Percentiles rank a stretch among this genome's conserved stretches.
These are phyloP conservation scores for Aspergillus hiratsukae DNA, from an alignment of 2,329 filamentous ascomycete species.

Conservation along the genomic window DNA sequence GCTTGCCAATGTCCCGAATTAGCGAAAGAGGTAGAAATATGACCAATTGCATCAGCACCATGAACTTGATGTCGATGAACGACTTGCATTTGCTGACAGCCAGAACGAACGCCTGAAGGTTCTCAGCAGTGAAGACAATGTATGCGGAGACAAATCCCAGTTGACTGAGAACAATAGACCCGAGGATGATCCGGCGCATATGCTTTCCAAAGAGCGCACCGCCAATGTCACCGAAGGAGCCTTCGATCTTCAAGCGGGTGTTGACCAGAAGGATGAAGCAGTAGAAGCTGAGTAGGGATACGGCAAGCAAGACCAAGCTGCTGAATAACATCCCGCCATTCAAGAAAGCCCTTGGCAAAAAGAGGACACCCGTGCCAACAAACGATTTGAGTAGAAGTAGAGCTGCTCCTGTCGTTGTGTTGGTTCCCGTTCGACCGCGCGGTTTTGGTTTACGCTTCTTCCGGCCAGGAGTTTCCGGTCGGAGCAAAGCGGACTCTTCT, in stretches of 20 bases:
- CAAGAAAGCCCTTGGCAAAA: conserved; percentile 85
- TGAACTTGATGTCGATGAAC: conserved; percentile 77
- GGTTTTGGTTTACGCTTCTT: conserved; percentile 73
- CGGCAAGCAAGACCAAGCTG: conserved; percentile 79
- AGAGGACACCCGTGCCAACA: conserved; percentile 91
- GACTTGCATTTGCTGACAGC: conserved; percentile 86
- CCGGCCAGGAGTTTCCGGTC: conserved; percentile 61
- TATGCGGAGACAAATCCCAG: conserved; percentile 93
- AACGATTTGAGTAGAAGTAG: conserved; percentile 93
- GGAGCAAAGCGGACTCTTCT: conserved; percentile 80
- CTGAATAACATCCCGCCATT: conserved; percentile 98
- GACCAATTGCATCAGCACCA: conserved; percentile 92
- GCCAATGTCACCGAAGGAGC: conserved; percentile 97
- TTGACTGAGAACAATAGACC: conserved; percentile 91
- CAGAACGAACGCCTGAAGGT: conserved; percentile 88
- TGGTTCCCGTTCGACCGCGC: conserved; percentile 69
- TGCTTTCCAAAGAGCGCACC: conserved; percentile 84
- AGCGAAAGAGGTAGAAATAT: conserved; percentile 93
- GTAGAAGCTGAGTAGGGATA: conserved; percentile 88
- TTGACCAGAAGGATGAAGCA: conserved; percentile 92
- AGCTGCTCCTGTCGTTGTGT: conserved; percentile 72
- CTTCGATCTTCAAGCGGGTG: conserved; percentile 77
- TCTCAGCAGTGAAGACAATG: conserved; percentile 94
- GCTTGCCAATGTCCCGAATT: conserved; percentile 93
- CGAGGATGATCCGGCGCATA: conserved; percentile 82